Conservation (phyloP, 352 stramenopile genomes). For the Pythium myriotylum region DNA sequence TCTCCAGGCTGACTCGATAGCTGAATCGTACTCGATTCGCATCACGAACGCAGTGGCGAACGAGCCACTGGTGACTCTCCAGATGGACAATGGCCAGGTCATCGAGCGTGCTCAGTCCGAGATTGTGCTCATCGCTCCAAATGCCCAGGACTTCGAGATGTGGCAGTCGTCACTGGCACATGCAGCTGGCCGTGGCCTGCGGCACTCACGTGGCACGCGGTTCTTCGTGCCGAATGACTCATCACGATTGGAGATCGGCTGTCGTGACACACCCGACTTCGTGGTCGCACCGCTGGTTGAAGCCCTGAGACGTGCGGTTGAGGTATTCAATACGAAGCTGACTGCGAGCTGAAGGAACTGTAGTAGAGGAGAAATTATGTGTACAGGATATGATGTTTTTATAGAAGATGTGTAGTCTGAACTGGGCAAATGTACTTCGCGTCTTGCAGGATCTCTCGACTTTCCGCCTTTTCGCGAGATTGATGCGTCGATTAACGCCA, state of each 20-base stretch:
- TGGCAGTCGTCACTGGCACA: slow-evolving; percentile 87
- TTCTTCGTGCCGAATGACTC: slow-evolving; percentile 85
- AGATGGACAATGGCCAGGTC: slow-evolving; percentile 84
- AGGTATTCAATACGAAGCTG: slow-evolving; percentile 84
- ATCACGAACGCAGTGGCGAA: slow-evolving; percentile 65
- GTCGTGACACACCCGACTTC: slow-evolving; percentile 76
- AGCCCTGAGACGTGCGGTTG: slow-evolving; percentile 78
- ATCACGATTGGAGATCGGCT: slow-evolving; percentile 82
- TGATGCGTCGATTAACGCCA: too few species aligned
- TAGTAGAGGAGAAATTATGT: too few species aligned
- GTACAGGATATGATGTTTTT: too few species aligned
- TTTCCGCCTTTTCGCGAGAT: too few species aligned
- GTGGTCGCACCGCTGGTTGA: slow-evolving; percentile 72
- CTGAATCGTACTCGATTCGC: slow-evolving; percentile 55
- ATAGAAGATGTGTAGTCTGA: too few species aligned
- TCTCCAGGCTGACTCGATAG: slow-evolving; percentile 58
- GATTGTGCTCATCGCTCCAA: slow-evolving; percentile 72
- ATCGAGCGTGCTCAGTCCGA: slow-evolving; percentile 78
- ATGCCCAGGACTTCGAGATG: slow-evolving; percentile 84
- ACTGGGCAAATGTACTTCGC: too few species aligned
- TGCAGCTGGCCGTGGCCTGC: slow-evolving; percentile 76
- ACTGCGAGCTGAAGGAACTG: slow-evolving; percentile 19
- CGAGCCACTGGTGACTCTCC: slow-evolving; percentile 72
- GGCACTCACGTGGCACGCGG: slow-evolving; percentile 77
- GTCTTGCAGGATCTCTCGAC: too few species aligned